Percentiles rank a stretch among this genome's conserved stretches.
These are phyloP conservation scores for Polygonum aviculare DNA, from an alignment of 148 eudicot genomes.

Conservation along the genomic window DNA sequence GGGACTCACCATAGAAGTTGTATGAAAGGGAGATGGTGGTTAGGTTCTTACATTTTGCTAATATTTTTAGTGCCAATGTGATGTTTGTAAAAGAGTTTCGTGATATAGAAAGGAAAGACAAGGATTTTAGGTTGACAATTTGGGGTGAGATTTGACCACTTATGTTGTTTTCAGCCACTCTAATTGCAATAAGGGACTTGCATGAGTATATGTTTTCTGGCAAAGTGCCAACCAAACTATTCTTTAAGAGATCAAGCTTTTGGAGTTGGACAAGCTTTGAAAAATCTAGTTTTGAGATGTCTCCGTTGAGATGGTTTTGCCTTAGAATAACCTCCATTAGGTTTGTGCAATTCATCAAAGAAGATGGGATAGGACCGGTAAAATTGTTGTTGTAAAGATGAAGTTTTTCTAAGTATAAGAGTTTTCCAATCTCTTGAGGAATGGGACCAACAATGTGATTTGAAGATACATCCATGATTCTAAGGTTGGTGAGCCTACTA, in stretches of 20 bases:
- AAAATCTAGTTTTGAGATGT: constrained; percentile 62
- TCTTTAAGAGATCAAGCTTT: constrained; percentile 62
- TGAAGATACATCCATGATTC: background rate
- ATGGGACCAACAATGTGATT: constrained; percentile 32
- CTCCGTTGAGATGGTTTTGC: constrained; percentile 51
- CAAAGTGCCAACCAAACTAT: constrained; percentile 45
- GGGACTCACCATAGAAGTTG: constrained; percentile 30
- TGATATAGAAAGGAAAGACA: constrained; percentile 66
- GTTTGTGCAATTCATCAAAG: constrained; percentile 60
- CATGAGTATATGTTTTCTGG: constrained; percentile 60
- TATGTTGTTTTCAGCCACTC: constrained; percentile 47
- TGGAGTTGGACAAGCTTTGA: constrained; percentile 40
- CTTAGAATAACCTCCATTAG: constrained; percentile 47
- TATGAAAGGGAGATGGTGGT: constrained; percentile 38
- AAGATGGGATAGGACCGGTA: constrained; percentile 52
- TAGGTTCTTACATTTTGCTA: constrained; percentile 52
- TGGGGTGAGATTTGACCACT: constrained; percentile 49
- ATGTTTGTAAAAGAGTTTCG: constrained; percentile 53
- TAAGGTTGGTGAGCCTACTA: background rate
- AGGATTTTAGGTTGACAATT: constrained; percentile 33
- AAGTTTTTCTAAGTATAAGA: constrained; percentile 45
- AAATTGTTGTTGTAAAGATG: constrained; percentile 57
- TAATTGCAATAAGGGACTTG: constrained; percentile 60
- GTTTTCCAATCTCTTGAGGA: constrained; percentile 50
- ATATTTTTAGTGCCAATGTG: constrained; percentile 39